Conservation (phyloP, 768 basidiomycete species). For the Boletellus ananiceps region DNA sequence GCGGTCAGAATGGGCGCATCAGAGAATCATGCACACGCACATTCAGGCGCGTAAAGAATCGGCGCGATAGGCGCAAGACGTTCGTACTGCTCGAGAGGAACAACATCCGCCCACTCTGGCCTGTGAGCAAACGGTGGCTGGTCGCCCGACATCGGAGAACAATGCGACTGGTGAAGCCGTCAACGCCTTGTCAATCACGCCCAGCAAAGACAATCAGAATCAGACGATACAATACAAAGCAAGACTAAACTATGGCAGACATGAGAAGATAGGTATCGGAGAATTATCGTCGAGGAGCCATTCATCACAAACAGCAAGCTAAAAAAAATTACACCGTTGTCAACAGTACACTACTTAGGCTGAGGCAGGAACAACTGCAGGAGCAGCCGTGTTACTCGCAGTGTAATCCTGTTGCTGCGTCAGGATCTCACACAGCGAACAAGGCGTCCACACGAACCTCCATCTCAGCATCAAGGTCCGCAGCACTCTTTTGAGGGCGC, state of each 20-base stretch:
- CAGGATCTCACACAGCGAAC: neutral
- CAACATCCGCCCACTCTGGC: slow-evolving; percentile 76
- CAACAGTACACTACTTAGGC: slow-evolving; percentile 13
- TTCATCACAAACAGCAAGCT: slow-evolving; percentile 3
- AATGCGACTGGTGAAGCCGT: neutral
- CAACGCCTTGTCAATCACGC: neutral
- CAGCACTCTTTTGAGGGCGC: slow-evolving; percentile 73
- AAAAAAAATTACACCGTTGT: slow-evolving; percentile 3
- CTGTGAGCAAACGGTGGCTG: slow-evolving; percentile 50
- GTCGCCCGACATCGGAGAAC: slow-evolving; percentile 14
- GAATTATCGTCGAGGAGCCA: slow-evolving; percentile 11
- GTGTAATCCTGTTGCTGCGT: slow-evolving; percentile 58
- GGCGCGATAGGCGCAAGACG: slow-evolving; percentile 75
- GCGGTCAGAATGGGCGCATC: slow-evolving; percentile 5
- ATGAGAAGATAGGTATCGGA: slow-evolving; percentile 20
- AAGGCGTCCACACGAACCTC: slow-evolving; percentile 51
- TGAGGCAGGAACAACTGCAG: slow-evolving; percentile 45
- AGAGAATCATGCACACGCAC: slow-evolving; percentile 43
- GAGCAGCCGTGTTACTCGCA: slow-evolving; percentile 41
- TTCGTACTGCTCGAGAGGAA: slow-evolving; percentile 79
- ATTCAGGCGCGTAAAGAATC: slow-evolving; percentile 87
- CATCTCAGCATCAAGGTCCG: slow-evolving; percentile 97
- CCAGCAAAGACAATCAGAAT: slow-evolving; percentile 7
- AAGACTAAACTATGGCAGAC: slow-evolving; percentile 19
- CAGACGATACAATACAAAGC: slow-evolving; percentile 20